A percentile compares a stretch with the other conserved stretches of the same genome.
phyloP scores from a whole-genome alignment of 108 stramenopile species.

The Cylindrotheca closterium region DNA sequence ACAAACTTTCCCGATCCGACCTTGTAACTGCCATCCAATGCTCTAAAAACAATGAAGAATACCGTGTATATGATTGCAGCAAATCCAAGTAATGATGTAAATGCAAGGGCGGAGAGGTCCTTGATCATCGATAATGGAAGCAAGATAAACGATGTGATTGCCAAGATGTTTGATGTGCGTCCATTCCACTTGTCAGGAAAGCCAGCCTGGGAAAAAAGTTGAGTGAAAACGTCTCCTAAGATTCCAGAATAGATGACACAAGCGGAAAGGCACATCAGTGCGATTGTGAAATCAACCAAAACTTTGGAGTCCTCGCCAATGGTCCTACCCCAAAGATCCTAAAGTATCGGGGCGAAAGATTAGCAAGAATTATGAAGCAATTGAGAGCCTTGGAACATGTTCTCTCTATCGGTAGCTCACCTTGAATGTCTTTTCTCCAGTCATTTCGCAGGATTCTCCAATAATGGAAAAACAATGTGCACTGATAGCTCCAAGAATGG shows the following conservation, averaged over 20 bases:
- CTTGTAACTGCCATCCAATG: slow-evolving; percentile 51
- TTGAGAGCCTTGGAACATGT: too few relatives aligned
- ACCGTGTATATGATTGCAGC: slow-evolving; percentile 55
- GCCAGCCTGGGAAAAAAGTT: slow-evolving; percentile 35
- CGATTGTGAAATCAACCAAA: slow-evolving; percentile 45
- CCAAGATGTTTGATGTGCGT: slow-evolving; percentile 42
- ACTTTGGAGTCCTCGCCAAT: slow-evolving; percentile 37
- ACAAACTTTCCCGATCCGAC: slow-evolving; percentile 41
- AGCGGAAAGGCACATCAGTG: slow-evolving; percentile 37
- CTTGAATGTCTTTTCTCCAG: slow-evolving; percentile 50
- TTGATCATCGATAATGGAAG: slow-evolving; percentile 49
- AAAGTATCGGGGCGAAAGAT: neutral
- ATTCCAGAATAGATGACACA: slow-evolving; percentile 53
- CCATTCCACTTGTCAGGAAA: slow-evolving; percentile 37
- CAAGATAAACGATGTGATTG: slow-evolving; percentile 25
- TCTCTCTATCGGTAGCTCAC: slow-evolving; percentile 2
- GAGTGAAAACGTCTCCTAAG: slow-evolving; percentile 56
- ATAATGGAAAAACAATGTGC: slow-evolving; percentile 43
- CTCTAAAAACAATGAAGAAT: slow-evolving; percentile 40
- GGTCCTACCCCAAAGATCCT: slow-evolving; percentile 43
- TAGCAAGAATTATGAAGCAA: too few relatives aligned
- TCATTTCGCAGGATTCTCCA: slow-evolving; percentile 49
- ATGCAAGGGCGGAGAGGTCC: slow-evolving; percentile 51
- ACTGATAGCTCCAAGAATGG: slow-evolving; percentile 30
- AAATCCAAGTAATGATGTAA: slow-evolving; percentile 58